Base-by-base conservation (phyloP, 306 rosid genomes). In the Spatholobus suberectus region DNA sequence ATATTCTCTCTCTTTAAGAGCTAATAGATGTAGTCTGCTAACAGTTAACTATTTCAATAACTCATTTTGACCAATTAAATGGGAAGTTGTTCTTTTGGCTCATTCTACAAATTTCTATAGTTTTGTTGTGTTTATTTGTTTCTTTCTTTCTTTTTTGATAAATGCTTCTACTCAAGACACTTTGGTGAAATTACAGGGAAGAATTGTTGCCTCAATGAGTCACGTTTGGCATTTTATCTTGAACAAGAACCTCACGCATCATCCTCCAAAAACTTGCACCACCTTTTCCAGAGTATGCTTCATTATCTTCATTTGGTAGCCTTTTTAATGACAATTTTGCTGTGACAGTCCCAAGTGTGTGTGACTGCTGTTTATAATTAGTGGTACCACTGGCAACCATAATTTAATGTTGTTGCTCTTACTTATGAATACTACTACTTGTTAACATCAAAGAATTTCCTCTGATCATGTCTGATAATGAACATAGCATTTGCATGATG, bases 201-300 rank as follows among this genome's bases (percentile, higher is more conserved):
- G 80, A 96, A 94, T 83, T 96, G 98, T 79, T 96, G 96, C 96
- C 87, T 96, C 82, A 96, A 96, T 79, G 87, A 88, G 70, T 93
- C 99, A 2, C 94, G 96, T 1, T 92, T 93, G 90, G 94, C 85
- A 69, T 87, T 82, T 79, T 93, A 90, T 84, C 94, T 96, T 47
- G 87, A 89, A 21, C 91, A 87, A 84, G 99, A 91, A 85, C 99
- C 98, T 27, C 97, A 96, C 61, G 90, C 99, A 2, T 89, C 99
- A 34, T 93, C 99, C 34, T 68, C 97, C 82, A 96, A 96, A 88
- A 96, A 96, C 85, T 70, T 96, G 88, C 82, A 54, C 83, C 97
- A 96, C 85, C 96, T 96, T 77, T 96, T 93, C 96, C 97, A 96
- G 84, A 92, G 99, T 96, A 96, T 52, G 94, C 57, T 80, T 81